Base-by-base conservation (phyloP, 2,329 filamentous ascomycete genomes). In the Apiospora hydei region DNA sequence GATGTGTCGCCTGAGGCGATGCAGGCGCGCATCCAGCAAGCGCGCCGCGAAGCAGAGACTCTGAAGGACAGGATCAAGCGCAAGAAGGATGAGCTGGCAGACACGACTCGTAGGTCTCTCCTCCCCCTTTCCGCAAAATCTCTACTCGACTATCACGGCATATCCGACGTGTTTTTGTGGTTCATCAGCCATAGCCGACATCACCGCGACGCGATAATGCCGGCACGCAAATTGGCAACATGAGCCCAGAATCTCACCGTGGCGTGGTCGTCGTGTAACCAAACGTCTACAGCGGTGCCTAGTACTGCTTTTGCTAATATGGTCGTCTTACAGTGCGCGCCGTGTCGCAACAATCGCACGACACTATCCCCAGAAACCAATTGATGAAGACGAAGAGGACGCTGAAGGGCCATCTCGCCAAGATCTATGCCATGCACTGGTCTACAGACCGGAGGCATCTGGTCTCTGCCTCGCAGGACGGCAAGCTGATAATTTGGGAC, bases 371-470 rank as follows among this genome's bases (percentile, higher is more conserved):
- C 76, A 93, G 93, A 84, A 96, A 97, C 84, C 89, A 91, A 82
- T 90, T 96, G 82, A 98, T 99, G 96, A 97, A 96, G 89, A 94
- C 96, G 76, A 96, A 97, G 87, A 93, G 95, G 80, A 98, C 95
- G 69, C 89, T 99, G 77, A 98, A 98, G 87, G 96, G 96, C 77
- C 96, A 99, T 88, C 87, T 99, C 77, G 96, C 96, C 79, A 99
- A 99, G 87, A 99, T 99, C 80, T 99, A 99, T 84, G 96, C 96
- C 79, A 99, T 99, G 96, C 96, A 99, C 88, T 99, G 96, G 96
- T 98, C 96, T 46, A 99, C 96, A 76, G 96, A 99, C 85, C 92
- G 96, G 81, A 92, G 96, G 84, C 96, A 98, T 85, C 91, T 98
- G 74, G 96, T 99, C 70, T 98, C 96, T 16, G 96, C 96, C 75